These are phyloP conservation scores for Gnaphalium uliginosum DNA, from an alignment of 129 eudicot species.

Conservation along the genomic window DNA sequence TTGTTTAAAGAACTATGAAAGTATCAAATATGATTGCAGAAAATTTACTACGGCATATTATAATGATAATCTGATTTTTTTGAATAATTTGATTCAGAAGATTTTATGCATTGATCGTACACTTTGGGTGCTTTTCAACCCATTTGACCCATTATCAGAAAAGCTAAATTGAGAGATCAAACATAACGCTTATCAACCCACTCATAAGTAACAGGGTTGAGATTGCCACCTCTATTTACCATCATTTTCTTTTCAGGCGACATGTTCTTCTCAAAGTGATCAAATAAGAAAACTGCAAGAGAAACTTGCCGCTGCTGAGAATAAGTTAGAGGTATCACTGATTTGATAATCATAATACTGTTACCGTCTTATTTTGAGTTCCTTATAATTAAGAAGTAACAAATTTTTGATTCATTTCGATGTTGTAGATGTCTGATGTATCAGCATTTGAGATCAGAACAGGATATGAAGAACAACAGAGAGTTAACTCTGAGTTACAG, in stretches of 20 bases:
- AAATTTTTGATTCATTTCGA: not conserved
- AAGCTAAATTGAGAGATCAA: not conserved
- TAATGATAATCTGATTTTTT: too few relatives aligned
- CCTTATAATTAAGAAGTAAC: constrained; percentile 9
- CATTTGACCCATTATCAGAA: not conserved
- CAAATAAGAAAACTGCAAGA: constrained; percentile 60
- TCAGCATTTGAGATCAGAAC: constrained; percentile 66
- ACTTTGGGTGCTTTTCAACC: not conserved
- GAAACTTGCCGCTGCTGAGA: constrained; percentile 72
- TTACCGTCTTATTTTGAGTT: not conserved
- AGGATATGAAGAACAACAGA: constrained; percentile 75
- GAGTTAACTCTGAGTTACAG: constrained; percentile 53
- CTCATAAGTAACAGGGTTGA: not conserved
- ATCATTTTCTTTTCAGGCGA: constrained; percentile 43
- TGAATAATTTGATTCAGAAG: not conserved
- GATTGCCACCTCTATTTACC: not conserved
- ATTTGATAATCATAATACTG: constrained; percentile 5
- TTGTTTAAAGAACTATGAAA: too few relatives aligned
- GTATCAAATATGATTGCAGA: too few relatives aligned
- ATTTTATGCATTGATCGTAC: not conserved
- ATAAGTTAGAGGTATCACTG: constrained; percentile 61
- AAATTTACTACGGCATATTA: too few relatives aligned
- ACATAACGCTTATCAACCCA: not conserved
- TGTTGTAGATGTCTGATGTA: constrained; percentile 64
- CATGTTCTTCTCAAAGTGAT: constrained; percentile 63